Evolutionary conservation across 2,329 filamentous ascomycete genomes (phyloP).

Genomic region (Huntiella decipiens): DNA sequence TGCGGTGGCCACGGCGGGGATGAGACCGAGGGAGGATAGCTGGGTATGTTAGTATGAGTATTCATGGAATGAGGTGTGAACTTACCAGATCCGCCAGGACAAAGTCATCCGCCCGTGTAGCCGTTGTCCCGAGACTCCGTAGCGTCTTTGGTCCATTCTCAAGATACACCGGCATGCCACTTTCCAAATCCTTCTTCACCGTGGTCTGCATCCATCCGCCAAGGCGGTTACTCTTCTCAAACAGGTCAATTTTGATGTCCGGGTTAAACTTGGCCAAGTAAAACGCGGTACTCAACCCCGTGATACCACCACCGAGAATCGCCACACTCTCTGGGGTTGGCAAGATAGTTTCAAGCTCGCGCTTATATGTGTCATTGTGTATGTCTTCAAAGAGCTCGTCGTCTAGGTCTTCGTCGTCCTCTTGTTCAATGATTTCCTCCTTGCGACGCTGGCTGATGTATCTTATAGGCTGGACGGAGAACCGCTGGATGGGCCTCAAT

Average conservation of each 20-base stretch:
- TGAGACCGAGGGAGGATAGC: constrained; percentile 8
- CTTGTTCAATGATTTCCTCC: neutral
- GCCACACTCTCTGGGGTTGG: constrained; percentile 29
- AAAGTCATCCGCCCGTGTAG: constrained; percentile 36
- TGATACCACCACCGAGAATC: constrained; percentile 65
- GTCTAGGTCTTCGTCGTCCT: neutral
- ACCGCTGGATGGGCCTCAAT: neutral
- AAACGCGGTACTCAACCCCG: constrained; percentile 60
- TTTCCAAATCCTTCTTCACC: constrained; percentile 27
- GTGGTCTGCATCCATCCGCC: constrained; percentile 73
- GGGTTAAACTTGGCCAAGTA: constrained; percentile 40
- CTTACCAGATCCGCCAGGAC: constrained; percentile 54
- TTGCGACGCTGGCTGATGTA: neutral
- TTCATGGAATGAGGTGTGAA: neutral
- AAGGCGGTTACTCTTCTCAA: constrained; percentile 39
- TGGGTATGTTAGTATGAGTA: neutral
- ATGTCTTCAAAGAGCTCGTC: neutral
- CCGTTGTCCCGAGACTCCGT: constrained; percentile 28
- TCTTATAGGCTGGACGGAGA: neutral
- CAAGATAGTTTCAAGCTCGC: neutral
- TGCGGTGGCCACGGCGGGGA: constrained; percentile 7
- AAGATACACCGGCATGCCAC: constrained; percentile 6
- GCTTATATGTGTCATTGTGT: neutral
- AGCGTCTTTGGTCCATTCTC: constrained; percentile 53
- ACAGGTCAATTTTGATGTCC: constrained; percentile 8